These are phyloP conservation scores for Penicillium hordei DNA, from an alignment of 2,329 filamentous ascomycete genomes.

Conservation along the genomic window DNA sequence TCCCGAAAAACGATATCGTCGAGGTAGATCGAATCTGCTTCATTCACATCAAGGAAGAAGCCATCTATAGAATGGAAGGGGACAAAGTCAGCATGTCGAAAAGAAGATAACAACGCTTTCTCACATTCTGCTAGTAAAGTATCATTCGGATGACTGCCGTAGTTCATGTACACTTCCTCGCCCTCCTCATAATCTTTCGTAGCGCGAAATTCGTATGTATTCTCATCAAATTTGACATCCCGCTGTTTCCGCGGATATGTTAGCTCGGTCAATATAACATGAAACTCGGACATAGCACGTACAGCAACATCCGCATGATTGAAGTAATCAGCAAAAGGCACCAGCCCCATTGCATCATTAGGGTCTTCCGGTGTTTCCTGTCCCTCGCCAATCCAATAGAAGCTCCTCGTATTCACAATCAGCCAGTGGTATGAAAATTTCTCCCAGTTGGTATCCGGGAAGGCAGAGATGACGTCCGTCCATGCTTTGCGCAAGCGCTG, in stretches of 20 bases:
- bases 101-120: conserved; percentile 3
- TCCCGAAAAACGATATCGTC: conserved; percentile 44
- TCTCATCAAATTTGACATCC: conserved; percentile 39
- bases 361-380: conserved; percentile 37
- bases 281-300: conserved; percentile 13
- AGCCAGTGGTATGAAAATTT: conserved; percentile 59
- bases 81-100: neutral
- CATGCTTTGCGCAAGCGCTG: conserved; percentile 55
- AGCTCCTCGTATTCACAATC: conserved; percentile 60
- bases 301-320: conserved; percentile 48
- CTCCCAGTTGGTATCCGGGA: conserved; percentile 45
- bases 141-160: conserved; percentile 46
- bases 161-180: conserved; percentile 47
- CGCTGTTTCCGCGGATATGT: conserved; percentile 28
- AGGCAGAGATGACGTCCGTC: conserved; percentile 43
- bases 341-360: conserved; percentile 48
- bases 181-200: conserved; percentile 38
- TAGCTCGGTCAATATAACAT: neutral
- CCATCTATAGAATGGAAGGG: conserved; percentile 35
- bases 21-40: conserved; percentile 42
- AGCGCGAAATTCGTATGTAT: conserved; percentile 38
- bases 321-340: conserved; percentile 51
- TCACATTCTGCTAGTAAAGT: conserved; percentile 46
- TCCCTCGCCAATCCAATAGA: conserved; percentile 55
- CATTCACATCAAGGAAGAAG: conserved; percentile 43